Evolutionary conservation across 176 grass and related monocot species (phyloP).

Genomic region (Musa itinerans): DNA sequence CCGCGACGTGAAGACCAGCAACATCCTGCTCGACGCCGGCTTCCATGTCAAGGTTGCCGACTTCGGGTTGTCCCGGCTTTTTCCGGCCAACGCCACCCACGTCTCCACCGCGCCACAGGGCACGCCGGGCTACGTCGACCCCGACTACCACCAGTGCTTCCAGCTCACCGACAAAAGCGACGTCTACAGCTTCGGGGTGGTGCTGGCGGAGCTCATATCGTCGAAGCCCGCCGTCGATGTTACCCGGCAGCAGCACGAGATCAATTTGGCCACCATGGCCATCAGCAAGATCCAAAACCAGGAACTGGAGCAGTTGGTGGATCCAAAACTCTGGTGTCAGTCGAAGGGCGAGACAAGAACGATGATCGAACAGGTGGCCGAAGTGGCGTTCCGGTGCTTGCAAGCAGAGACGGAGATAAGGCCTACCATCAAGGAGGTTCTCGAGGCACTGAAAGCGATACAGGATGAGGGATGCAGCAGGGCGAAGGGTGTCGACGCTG

Average conservation of each 20-base stretch:
- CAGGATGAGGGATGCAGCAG: conserved; percentile 19
- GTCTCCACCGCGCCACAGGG: conserved; percentile 88
- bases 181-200: conserved; percentile 91
- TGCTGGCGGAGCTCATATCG: conserved; percentile 76
- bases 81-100: conserved; percentile 66
- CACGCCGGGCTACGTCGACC: conserved; percentile 84
- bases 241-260: conserved; percentile 47
- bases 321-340: conserved; percentile 46
- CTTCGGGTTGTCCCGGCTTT: conserved; percentile 69
- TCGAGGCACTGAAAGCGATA: conserved; percentile 46
- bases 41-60: conserved; percentile 85
- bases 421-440: conserved; percentile 64
- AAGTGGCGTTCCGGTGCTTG: conserved; percentile 72
- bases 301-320: conserved; percentile 44
- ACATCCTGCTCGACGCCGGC: conserved; percentile 58
- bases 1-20: conserved; percentile 79
- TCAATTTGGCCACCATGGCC: conserved; percentile 66
- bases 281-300: conserved; percentile 60
- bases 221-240: conserved; percentile 86
- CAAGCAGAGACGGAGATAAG: conserved; percentile 55
- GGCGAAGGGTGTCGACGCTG: conserved; percentile 11
- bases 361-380: conserved; percentile 37
- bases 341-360: conserved; percentile 30
- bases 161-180: conserved; percentile 90
- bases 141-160: conserved; percentile 72